Percentiles rank a stretch among this genome's conserved stretches.
These are phyloP conservation scores for Spergularia bocconei DNA, from an alignment of 148 eudicot species.

Conservation along the genomic window DNA sequence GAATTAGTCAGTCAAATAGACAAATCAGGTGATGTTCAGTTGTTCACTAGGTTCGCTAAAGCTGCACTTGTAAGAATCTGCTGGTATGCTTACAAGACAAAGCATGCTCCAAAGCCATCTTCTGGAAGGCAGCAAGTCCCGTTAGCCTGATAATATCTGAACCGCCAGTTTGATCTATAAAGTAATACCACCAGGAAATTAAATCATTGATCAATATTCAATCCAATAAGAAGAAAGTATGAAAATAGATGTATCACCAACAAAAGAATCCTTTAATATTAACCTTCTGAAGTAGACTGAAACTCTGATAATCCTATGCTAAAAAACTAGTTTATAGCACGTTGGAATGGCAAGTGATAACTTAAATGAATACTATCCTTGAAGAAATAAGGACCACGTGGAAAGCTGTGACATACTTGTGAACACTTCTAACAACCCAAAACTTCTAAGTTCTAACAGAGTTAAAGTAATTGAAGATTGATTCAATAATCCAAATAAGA, in stretches of 20 bases:
- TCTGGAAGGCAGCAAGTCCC: conserved; percentile 85
- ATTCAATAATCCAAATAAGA: not conserved
- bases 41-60: not conserved
- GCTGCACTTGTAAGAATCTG: not conserved
- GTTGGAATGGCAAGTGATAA: not conserved
- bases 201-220: not conserved
- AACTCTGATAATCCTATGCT: not conserved
- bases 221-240: not conserved
- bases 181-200: conserved; percentile 3
- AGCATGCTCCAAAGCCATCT: conserved; percentile 81
- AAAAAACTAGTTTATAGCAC: not conserved
- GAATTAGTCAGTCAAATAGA: not conserved
- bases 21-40: not conserved
- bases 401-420: not conserved
- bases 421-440: not conserved
- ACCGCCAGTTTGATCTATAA: conserved; percentile 35
- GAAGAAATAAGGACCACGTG: not conserved
- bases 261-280: not conserved
- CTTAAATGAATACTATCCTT: not conserved
- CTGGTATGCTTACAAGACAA: conserved; percentile 69
- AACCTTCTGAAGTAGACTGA: not conserved
- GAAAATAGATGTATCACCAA: not conserved
- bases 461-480: not conserved
- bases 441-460: conserved; percentile 3
- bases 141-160: conserved; percentile 48